Conservation (phyloP, 352 stramenopile species). For the Peronosclerospora sorghi region DNA sequence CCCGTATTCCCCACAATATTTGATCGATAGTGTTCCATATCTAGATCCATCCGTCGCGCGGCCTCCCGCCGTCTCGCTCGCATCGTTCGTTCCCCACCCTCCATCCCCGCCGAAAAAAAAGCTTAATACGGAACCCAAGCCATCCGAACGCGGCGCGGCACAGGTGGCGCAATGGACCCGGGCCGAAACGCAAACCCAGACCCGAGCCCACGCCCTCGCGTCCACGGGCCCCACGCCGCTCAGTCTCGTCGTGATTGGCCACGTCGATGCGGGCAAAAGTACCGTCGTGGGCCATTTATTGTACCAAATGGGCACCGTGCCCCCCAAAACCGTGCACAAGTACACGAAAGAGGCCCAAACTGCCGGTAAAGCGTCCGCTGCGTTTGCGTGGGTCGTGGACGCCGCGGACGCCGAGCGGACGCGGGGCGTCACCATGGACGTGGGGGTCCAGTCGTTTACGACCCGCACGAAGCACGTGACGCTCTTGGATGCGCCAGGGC, state of each 20-base stretch:
- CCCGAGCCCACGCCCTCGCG: slow-evolving; percentile 34
- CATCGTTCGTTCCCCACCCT: no score
- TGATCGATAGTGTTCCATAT: no score
- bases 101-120: no score
- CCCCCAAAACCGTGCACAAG: slow-evolving; percentile 83
- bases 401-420: slow-evolving; percentile 79
- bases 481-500: slow-evolving; percentile 93
- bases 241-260: slow-evolving; percentile 93
- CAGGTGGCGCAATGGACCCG: slow-evolving; percentile 64
- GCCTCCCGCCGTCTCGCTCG: no score
- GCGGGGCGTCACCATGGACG: slow-evolving; percentile 96
- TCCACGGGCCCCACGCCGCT: no score
- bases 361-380: slow-evolving; percentile 91
- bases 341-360: slow-evolving; percentile 86
- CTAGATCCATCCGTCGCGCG: no score
- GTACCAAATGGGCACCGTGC: slow-evolving; percentile 84
- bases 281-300: slow-evolving; percentile 95
- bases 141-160: no score
- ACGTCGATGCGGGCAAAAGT: slow-evolving; percentile 97
- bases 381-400: slow-evolving; percentile 93
- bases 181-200: slow-evolving; percentile 57
- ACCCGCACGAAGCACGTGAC: slow-evolving; percentile 88
- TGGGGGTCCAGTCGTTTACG: slow-evolving; percentile 90
- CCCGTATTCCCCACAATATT: no score
- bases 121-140: no score